Conservation (phyloP, 371 early-diverging fungal species). For the Basidiobolus meristosporus region DNA sequence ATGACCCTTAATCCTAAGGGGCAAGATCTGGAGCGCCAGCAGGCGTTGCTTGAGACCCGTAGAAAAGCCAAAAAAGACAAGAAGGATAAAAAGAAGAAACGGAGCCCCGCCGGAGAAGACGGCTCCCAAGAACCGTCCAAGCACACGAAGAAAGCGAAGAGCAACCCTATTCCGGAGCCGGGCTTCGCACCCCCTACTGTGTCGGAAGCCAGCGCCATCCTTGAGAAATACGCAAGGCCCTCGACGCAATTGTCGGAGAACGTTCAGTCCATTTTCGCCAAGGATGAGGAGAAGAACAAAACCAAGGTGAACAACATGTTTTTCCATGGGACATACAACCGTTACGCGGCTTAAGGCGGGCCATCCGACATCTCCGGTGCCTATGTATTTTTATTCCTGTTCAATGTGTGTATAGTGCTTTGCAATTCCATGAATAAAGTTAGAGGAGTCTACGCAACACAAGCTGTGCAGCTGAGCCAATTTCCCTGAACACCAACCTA, state of each 20-base stretch:
- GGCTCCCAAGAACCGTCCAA: background rate
- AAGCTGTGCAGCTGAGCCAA: too few relatives aligned
- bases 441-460: too few relatives aligned
- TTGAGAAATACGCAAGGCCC: too few relatives aligned
- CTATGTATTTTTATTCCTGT: too few relatives aligned
- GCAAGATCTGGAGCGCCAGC: conserved; percentile 32
- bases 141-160: background rate
- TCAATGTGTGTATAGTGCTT: too few relatives aligned
- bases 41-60: background rate
- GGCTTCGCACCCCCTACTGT: background rate
- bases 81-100: background rate
- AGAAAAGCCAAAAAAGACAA: background rate
- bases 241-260: too few relatives aligned
- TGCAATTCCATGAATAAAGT: too few relatives aligned
- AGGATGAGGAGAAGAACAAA: too few relatives aligned
- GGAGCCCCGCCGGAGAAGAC: background rate
- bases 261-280: too few relatives aligned
- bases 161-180: background rate
- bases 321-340: background rate
- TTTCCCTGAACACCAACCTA: too few relatives aligned
- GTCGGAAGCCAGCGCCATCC: too few relatives aligned
- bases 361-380: too few relatives aligned
- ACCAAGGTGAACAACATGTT: background rate
- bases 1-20: conserved; percentile 58
- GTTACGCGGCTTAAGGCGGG: background rate